phyloP scores from a whole-genome alignment of 139 green algal genomes.

The Picochlorum sp. region DNA sequence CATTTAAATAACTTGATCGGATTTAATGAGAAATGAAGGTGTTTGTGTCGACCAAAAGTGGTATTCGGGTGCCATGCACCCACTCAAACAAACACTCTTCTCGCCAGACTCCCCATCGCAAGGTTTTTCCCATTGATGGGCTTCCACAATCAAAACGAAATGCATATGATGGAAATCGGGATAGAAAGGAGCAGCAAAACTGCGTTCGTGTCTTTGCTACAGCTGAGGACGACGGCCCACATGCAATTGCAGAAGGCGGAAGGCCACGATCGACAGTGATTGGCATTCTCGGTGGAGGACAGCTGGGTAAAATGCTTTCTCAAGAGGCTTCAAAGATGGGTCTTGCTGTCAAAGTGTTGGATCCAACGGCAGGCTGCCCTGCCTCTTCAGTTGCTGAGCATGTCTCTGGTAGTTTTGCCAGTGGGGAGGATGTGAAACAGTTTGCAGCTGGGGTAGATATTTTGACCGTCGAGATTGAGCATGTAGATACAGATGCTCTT shows the following conservation, averaged over 20 bases:
- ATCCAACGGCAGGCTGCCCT: slow-evolving; percentile 70
- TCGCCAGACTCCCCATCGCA: no score
- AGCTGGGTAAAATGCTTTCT: slow-evolving; percentile 95
- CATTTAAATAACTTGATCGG: no score
- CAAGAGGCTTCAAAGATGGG: slow-evolving; percentile 84
- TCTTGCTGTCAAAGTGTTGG: slow-evolving; percentile 76
- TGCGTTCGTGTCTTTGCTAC: neutral
- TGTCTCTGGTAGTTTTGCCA: slow-evolving; percentile 62
- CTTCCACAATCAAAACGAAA: neutral
- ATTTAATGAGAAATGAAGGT: no score
- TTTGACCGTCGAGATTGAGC: slow-evolving; percentile 97
- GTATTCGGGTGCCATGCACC: no score
- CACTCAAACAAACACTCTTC: no score
- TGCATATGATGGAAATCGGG: neutral
- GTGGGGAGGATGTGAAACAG: slow-evolving; percentile 53
- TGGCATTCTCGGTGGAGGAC: slow-evolving; percentile 90
- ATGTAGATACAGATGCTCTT: slow-evolving; percentile 84
- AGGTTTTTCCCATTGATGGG: neutral
- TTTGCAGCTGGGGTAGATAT: slow-evolving; percentile 77
- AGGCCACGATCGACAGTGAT: slow-evolving; percentile 50
- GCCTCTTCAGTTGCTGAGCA: slow-evolving; percentile 72
- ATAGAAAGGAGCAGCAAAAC: neutral
- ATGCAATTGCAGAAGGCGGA: slow-evolving; percentile 11
- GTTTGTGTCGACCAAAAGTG: no score
- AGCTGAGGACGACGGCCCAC: neutral